These are phyloP conservation scores for Vitis labrusca DNA, from an alignment of 164 flowering plant species.

Conservation along the genomic window DNA sequence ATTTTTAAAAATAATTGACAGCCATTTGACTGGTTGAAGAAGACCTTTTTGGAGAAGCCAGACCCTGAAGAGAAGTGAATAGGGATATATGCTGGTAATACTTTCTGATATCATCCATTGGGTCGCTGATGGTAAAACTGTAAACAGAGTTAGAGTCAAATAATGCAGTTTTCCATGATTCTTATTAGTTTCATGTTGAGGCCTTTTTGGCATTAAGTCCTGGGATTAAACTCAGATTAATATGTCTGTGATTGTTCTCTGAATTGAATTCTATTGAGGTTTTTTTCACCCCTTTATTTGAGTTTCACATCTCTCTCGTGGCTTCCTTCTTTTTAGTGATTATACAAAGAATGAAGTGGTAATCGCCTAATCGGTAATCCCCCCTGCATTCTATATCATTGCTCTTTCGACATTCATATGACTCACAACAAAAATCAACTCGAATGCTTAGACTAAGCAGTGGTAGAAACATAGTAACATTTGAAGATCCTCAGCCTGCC, in stretches of 20 bases:
- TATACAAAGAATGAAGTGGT: too few species aligned
- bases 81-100: background rate
- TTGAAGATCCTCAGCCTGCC: too few species aligned
- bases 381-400: too few species aligned
- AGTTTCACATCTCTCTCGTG: too few species aligned
- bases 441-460: too few species aligned
- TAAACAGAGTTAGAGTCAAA: background rate
- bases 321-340: too few species aligned
- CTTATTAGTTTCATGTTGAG: background rate
- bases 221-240: background rate
- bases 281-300: background rate
- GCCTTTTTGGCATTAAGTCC: constrained; percentile 1
- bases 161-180: constrained; percentile 9
- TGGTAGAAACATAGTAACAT: too few species aligned
- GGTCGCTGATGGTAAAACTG: background rate
- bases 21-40: constrained; percentile 73
- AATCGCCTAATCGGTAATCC: too few species aligned
- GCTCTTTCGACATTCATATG: too few species aligned
- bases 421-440: too few species aligned
- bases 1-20: constrained; percentile 17
- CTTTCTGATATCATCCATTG: background rate
- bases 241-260: background rate
- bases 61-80: constrained; percentile 31
- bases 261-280: background rate
- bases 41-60: constrained; percentile 66